Evolutionary conservation across 2,329 filamentous ascomycete genomes (phyloP).

Genomic region (Xylariaceae sp.): DNA sequence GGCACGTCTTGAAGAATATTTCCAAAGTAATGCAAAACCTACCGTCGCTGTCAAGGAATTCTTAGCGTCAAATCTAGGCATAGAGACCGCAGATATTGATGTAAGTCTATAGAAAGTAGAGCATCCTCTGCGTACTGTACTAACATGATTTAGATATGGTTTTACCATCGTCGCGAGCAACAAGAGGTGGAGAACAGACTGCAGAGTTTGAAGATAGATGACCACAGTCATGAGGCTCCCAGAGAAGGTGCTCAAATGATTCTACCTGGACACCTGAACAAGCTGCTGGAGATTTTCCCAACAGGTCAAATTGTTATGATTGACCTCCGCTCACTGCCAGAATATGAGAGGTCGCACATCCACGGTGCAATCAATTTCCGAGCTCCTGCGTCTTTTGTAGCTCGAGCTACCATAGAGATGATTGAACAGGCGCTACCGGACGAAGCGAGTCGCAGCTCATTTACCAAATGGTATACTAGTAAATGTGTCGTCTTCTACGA

Average conservation of each 20-base stretch:
- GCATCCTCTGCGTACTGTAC: neutral
- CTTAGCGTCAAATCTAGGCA: constrained; percentile 56
- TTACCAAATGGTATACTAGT: constrained; percentile 50
- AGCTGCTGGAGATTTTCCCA: constrained; percentile 53
- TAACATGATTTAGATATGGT: constrained; percentile 47
- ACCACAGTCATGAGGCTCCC: constrained; percentile 33
- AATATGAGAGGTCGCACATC: constrained; percentile 56
- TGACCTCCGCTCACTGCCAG: constrained; percentile 50
- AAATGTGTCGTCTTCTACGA: constrained; percentile 58
- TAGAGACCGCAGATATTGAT: constrained; percentile 54
- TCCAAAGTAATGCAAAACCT: constrained; percentile 50
- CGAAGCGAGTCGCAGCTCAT: constrained; percentile 49
- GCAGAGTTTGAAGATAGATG: constrained; percentile 47
- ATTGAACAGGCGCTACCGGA: constrained; percentile 54
- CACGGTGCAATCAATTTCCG: constrained; percentile 56
- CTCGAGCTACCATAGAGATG: constrained; percentile 52
- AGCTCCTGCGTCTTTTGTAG: constrained; percentile 52
- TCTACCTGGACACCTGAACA: constrained; percentile 53
- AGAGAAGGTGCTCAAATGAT: constrained; percentile 50
- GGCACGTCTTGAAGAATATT: constrained; percentile 56
- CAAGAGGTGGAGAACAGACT: constrained; percentile 50
- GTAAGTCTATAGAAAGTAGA: constrained; percentile 34
- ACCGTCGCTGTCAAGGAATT: constrained; percentile 55
- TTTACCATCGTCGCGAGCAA: constrained; percentile 55
- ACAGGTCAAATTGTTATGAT: constrained; percentile 51